A percentile compares a stretch with the other conserved stretches of the same genome.
Evolutionary conservation across 345 rosid genomes (phyloP).

Genomic region (Erucastrum elatum): DNA sequence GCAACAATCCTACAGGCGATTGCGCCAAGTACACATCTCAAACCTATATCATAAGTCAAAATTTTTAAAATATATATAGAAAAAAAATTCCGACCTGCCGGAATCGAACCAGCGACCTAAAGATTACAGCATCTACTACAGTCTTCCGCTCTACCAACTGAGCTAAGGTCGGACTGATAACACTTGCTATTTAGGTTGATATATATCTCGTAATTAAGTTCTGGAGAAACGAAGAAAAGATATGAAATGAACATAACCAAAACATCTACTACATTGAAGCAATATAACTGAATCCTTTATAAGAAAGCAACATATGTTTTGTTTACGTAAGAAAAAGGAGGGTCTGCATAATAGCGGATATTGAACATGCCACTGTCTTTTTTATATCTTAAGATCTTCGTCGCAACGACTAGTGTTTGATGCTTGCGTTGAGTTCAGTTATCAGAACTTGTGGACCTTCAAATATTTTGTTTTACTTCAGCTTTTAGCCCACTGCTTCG

Average conservation of each 20-base stretch:
- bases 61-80: too few relatives aligned
- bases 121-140: constrained; percentile 54
- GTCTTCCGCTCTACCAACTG: constrained; percentile 98
- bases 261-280: background rate
- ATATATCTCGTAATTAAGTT: too few relatives aligned
- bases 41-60: too few relatives aligned
- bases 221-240: background rate
- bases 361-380: too few relatives aligned
- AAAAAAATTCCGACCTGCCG: constrained; percentile 61
- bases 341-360: background rate
- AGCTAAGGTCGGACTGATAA: constrained; percentile 68
- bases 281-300: background rate
- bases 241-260: background rate
- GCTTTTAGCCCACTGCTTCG: background rate
- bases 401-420: too few relatives aligned
- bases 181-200: too few relatives aligned
- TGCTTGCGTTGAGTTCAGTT: background rate
- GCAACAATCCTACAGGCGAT: too few relatives aligned
- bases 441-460: background rate
- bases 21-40: too few relatives aligned
- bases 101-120: constrained; percentile 87
- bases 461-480: too few relatives aligned
- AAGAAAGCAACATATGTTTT: background rate
- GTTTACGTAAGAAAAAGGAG: background rate
- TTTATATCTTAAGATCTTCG: too few relatives aligned